Conservation (phyloP, 2,329 filamentous ascomycete species). For the Drechslerella stenobrocha region DNA sequence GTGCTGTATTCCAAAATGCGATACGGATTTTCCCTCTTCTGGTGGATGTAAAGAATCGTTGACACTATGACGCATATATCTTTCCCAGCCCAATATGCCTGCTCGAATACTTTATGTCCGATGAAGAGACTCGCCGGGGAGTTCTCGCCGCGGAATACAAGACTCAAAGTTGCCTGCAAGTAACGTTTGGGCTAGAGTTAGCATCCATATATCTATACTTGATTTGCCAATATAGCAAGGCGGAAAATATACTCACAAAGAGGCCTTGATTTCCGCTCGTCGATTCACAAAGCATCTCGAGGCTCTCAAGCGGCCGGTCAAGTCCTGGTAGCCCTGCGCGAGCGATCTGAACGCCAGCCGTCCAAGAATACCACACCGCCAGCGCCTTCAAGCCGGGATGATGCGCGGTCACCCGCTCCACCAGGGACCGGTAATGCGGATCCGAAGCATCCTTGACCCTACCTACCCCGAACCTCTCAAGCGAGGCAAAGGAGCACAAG, state of each 20-base stretch:
- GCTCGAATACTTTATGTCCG: conserved; percentile 16
- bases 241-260: conserved; percentile 9
- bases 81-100: conserved; percentile 6
- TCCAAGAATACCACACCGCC: conserved; percentile 23
- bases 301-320: neutral
- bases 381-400: conserved; percentile 13
- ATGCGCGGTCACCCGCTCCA: neutral
- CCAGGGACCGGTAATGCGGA: neutral
- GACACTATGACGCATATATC: conserved; percentile 32
- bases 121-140: conserved; percentile 7
- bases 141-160: neutral
- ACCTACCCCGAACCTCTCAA: conserved; percentile 20
- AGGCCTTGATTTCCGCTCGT: conserved; percentile 1
- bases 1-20: neutral
- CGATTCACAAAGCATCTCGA: conserved; percentile 8
- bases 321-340: neutral
- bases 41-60: conserved; percentile 28
- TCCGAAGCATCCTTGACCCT: neutral
- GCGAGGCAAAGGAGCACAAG: conserved; percentile 9
- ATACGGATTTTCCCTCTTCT: conserved; percentile 10
- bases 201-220: neutral
- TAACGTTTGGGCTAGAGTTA: neutral
- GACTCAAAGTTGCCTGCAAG: conserved; percentile 1
- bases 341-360: neutral
- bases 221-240: neutral